Evolutionary conservation across 805 yeast species (phyloP).

Genomic region (Kuraishia piskuri): DNA sequence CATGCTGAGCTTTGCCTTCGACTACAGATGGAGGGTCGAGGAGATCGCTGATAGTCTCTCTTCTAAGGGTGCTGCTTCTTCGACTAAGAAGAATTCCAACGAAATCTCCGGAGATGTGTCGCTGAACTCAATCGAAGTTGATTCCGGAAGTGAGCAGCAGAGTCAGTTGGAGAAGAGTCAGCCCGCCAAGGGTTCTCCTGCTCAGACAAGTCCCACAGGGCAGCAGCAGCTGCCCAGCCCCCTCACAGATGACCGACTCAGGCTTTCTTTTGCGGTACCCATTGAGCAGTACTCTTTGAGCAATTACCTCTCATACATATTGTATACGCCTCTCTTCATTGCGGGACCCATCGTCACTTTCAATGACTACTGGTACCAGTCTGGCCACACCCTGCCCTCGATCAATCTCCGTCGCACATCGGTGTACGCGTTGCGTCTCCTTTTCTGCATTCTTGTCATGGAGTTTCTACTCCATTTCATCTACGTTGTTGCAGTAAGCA

Average conservation of each 20-base stretch:
- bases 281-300: constrained; percentile 48
- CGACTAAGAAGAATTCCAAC: constrained; percentile 3
- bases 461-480: constrained; percentile 81
- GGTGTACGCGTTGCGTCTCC: constrained; percentile 58
- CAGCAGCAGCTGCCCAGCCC: constrained; percentile 7
- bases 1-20: constrained; percentile 76
- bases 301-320: constrained; percentile 67
- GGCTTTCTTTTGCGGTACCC: constrained; percentile 58
- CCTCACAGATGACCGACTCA: constrained; percentile 45
- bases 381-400: constrained; percentile 48
- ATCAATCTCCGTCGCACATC: constrained; percentile 44
- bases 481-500: constrained; percentile 90
- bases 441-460: constrained; percentile 76
- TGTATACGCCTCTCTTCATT: constrained; percentile 83
- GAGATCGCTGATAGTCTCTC: neutral
- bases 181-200: neutral
- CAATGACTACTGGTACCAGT: constrained; percentile 82
- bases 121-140: constrained; percentile 8
- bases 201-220: no score
- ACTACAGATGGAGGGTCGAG: constrained; percentile 43
- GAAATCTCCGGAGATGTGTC: neutral
- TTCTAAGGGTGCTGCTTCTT: neutral
- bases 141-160: constrained; percentile 6
- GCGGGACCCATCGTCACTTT: constrained; percentile 95
- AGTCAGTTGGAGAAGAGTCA: constrained; percentile 10